Evolutionary conservation across 2,329 filamentous ascomycete genomes (phyloP).

Genomic region (Didymella glomerata): DNA sequence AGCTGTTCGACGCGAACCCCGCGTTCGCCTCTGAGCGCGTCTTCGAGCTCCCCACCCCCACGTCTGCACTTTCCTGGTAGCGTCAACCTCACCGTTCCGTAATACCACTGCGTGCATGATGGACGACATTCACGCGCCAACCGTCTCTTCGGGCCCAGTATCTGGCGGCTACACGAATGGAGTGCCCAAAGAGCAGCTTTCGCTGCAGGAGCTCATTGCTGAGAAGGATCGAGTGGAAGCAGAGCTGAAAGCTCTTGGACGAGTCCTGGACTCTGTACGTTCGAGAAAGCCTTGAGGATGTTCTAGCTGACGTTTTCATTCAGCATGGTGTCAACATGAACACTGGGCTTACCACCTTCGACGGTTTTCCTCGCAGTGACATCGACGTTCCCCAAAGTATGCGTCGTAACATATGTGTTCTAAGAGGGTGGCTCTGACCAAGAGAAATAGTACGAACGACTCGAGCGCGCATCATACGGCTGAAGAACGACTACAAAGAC

Average conservation of each 20-base stretch:
- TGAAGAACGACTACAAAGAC: conserved; percentile 92
- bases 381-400: conserved; percentile 94
- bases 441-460: conserved; percentile 82
- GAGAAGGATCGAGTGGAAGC: conserved; percentile 87
- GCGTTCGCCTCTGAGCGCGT: conserved; percentile 23
- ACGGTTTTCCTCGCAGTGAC: conserved; percentile 92
- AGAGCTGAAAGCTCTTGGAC: conserved; percentile 83
- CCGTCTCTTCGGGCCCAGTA: conserved; percentile 79
- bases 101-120: conserved; percentile 68
- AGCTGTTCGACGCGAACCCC: conserved; percentile 20
- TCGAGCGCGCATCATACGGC: conserved; percentile 83
- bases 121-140: conserved; percentile 74
- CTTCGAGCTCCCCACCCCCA: conserved; percentile 19
- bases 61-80: conserved; percentile 9
- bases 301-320: conserved; percentile 27
- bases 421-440: conserved; percentile 26
- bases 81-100: not conserved
- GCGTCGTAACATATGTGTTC: no score
- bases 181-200: conserved; percentile 67
- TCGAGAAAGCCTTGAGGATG: not conserved
- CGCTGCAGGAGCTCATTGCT: conserved; percentile 79
- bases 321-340: conserved; percentile 95
- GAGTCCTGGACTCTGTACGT: conserved; percentile 86
- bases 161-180: conserved; percentile 68
- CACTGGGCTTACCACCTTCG: conserved; percentile 82